Evolutionary conservation across 2,329 filamentous ascomycete species (phyloP).

Genomic region (Verticillium klebahnii): DNA sequence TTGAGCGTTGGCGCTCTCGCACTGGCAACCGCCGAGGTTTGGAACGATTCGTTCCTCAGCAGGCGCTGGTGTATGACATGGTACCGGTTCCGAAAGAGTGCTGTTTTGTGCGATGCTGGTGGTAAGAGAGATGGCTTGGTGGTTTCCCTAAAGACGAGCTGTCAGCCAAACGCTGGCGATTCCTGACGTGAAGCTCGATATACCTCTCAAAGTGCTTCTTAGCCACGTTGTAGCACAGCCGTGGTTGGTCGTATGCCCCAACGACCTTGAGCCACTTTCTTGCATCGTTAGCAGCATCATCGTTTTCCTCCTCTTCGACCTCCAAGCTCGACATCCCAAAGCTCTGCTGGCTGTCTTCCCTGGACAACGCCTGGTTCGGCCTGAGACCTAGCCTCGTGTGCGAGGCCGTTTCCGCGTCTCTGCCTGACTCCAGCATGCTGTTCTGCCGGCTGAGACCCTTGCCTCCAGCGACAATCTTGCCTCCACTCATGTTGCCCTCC

Average conservation of each 20-base stretch:
- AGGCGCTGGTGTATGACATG: constrained; percentile 89
- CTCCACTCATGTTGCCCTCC: constrained; percentile 86
- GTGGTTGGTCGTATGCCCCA: constrained; percentile 79
- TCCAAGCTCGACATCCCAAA: constrained; percentile 54
- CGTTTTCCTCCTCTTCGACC: constrained; percentile 40
- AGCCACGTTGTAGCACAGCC: constrained; percentile 66
- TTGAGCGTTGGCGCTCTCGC: constrained; percentile 47
- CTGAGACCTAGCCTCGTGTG: constrained; percentile 54
- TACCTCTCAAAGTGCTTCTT: constrained; percentile 91
- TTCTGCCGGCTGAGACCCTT: constrained; percentile 57
- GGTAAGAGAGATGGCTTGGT: constrained; percentile 70
- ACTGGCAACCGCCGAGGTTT: constrained; percentile 71
- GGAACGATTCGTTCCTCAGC: constrained; percentile 88
- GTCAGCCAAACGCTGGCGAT: constrained; percentile 4
- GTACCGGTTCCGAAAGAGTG: constrained; percentile 83
- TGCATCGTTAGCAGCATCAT: constrained; percentile 61
- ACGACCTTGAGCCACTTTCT: constrained; percentile 82
- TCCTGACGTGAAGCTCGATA: constrained; percentile 4
- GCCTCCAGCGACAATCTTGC: constrained; percentile 54
- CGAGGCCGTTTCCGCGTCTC: constrained; percentile 21
- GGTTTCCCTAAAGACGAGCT: constrained; percentile 41
- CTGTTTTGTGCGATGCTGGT: constrained; percentile 73
- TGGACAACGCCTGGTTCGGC: constrained; percentile 35
- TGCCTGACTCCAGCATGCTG: constrained; percentile 49
- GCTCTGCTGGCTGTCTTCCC: constrained; percentile 62